Conservation (phyloP, 371 early-diverging fungal species). For the Lichtheimia ramosa region DNA sequence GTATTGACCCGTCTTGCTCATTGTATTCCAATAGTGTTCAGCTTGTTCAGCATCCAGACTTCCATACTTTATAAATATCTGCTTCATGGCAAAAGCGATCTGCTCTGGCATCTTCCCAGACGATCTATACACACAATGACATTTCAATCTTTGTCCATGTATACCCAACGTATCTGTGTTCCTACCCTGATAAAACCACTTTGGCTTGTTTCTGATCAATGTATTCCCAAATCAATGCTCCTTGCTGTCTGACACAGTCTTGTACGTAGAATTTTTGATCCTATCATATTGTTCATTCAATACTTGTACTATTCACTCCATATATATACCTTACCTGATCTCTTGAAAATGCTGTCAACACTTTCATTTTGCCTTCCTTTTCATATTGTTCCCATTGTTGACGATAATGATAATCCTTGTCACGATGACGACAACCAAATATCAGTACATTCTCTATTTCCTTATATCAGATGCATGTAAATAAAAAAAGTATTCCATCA, state of each 20-base stretch:
- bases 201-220: conserved; percentile 59
- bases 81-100: conserved; percentile 73
- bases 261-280: conserved; percentile 72
- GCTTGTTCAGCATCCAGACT: conserved; percentile 61
- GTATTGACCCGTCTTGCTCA: conserved; percentile 72
- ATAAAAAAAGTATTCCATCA: conserved; percentile 2
- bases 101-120: conserved; percentile 84
- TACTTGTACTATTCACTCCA: not conserved
- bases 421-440: conserved; percentile 77
- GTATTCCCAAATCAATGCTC: conserved; percentile 61
- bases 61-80: conserved; percentile 60
- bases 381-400: conserved; percentile 63
- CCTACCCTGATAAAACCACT: conserved; percentile 75
- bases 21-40: conserved; percentile 48
- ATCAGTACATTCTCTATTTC: conserved; percentile 66
- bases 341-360: conserved; percentile 81
- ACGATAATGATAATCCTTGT: conserved; percentile 74
- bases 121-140: conserved; percentile 47
- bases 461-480: not conserved
- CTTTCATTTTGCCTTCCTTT: conserved; percentile 42
- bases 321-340: conserved; percentile 27
- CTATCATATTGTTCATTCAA: not conserved
- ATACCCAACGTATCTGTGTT: not conserved
- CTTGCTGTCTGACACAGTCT: conserved; percentile 69
- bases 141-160: conserved; percentile 3